Conservation (phyloP, 2,329 filamentous ascomycete species). For the Cladobotryum protrusum region DNA sequence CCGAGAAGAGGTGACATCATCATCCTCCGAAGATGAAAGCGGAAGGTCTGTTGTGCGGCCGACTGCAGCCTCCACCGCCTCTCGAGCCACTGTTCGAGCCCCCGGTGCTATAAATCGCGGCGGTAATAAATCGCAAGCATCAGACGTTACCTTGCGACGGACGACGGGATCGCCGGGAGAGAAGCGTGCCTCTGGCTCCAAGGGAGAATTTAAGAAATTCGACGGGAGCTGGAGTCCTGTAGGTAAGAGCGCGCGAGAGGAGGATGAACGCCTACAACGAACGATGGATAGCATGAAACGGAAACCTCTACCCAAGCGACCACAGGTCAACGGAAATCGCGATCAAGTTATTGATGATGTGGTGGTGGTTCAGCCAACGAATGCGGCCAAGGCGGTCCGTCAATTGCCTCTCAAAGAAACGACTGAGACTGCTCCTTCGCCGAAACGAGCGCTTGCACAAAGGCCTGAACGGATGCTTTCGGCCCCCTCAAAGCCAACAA, state of each 20-base stretch:
- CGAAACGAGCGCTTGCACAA: constrained; percentile 17
- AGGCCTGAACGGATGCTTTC: constrained; percentile 12
- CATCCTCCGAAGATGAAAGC: constrained; percentile 56
- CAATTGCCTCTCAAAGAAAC: constrained; percentile 41
- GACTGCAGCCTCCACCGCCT: constrained; percentile 34
- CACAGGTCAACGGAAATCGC: neutral
- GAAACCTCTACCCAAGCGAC: constrained; percentile 23
- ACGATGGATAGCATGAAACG: constrained; percentile 37
- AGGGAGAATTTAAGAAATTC: constrained; percentile 47
- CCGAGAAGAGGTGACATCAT: constrained; percentile 48
- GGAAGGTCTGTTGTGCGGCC: constrained; percentile 36
- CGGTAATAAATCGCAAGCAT: constrained; percentile 24
- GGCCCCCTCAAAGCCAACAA: constrained; percentile 32
- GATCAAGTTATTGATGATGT: constrained; percentile 40
- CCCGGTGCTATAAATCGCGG: constrained; percentile 19
- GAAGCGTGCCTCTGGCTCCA: constrained; percentile 36
- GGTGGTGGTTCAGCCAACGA: constrained; percentile 41
- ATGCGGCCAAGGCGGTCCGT: constrained; percentile 45
- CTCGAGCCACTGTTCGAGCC: constrained; percentile 37
- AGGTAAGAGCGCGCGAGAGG: constrained; percentile 11
- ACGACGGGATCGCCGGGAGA: constrained; percentile 36
- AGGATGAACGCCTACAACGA: neutral
- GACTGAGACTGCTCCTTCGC: constrained; percentile 30
- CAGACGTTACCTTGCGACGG: constrained; percentile 36
- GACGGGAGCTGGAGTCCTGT: constrained; percentile 52